Percentiles rank a stretch among this genome's conserved stretches.
These are phyloP conservation scores for Vaccinium darrowii DNA, from an alignment of 148 eudicot species.

Conservation along the genomic window DNA sequence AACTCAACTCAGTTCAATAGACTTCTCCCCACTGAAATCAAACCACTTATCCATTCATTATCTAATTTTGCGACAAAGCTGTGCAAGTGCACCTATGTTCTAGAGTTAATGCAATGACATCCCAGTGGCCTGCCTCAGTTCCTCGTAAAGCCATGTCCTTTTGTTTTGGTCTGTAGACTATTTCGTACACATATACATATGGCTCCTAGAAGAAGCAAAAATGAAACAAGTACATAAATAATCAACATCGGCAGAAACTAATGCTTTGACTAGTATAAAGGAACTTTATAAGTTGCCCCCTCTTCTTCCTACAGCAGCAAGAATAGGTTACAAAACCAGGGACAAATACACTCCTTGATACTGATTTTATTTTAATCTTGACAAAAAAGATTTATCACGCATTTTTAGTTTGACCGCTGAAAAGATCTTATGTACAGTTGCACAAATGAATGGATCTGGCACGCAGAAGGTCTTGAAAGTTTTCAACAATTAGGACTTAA, in stretches of 20 bases:
- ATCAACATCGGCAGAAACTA: neutral
- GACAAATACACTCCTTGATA: neutral
- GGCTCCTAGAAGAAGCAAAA: neutral
- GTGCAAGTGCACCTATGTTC: neutral
- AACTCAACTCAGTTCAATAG: conserved; percentile 1
- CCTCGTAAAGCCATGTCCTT: too few species aligned
- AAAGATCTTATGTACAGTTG: neutral
- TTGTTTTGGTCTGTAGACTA: neutral
- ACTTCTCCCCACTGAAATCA: neutral
- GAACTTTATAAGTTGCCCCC: neutral
- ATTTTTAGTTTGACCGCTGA: neutral
- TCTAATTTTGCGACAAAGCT: neutral
- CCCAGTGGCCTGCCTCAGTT: neutral
- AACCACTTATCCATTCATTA: neutral
- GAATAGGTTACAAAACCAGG: neutral
- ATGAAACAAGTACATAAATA: neutral
- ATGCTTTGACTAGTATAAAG: neutral
- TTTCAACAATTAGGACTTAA: neutral
- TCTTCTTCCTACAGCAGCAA: neutral
- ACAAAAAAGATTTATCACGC: neutral
- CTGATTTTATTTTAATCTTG: neutral
- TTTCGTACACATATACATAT: neutral
- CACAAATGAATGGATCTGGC: neutral
- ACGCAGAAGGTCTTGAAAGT: neutral
- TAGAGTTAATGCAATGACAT: neutral